Conservation (phyloP, 495 filamentous ascomycete genomes). For the Hyaloscypha variabilis region DNA sequence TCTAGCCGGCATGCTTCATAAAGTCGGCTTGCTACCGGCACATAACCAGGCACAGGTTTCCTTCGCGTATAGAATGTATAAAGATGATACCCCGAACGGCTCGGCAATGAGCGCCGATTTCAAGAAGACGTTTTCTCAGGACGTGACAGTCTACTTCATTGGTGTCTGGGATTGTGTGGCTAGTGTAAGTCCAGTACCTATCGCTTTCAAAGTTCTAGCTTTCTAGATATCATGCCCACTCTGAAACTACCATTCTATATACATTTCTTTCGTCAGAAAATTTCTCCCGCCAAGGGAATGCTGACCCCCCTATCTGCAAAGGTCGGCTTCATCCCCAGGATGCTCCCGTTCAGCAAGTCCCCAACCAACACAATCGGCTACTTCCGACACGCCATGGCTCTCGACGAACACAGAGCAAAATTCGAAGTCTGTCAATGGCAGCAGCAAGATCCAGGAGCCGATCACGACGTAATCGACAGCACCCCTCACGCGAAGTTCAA, state of each 20-base stretch:
- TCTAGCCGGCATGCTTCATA: slow-evolving; percentile 37
- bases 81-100: slow-evolving; percentile 38
- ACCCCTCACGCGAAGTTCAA: no score
- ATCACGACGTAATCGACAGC: no score
- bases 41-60: slow-evolving; percentile 37
- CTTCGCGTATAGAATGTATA: slow-evolving; percentile 45
- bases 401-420: slow-evolving; percentile 43
- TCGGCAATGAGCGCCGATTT: slow-evolving; percentile 40
- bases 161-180: slow-evolving; percentile 46
- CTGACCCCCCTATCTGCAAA: not conserved
- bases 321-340: not conserved
- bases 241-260: no score
- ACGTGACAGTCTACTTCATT: slow-evolving; percentile 42
- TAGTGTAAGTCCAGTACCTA: slow-evolving; percentile 35
- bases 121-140: slow-evolving; percentile 44
- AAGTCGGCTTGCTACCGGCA: slow-evolving; percentile 42
- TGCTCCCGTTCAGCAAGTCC: slow-evolving; percentile 39
- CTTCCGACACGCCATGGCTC: slow-evolving; percentile 42
- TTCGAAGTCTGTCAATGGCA: slow-evolving; percentile 41
- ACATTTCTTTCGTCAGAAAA: no score
- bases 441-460: slow-evolving; percentile 28
- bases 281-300: no score
- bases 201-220: not conserved
- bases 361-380: slow-evolving; percentile 38
- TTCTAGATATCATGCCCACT: no score